These are phyloP conservation scores for Volvariella volvacea DNA, from an alignment of 1,284 basidiomycete genomes.

Conservation along the genomic window DNA sequence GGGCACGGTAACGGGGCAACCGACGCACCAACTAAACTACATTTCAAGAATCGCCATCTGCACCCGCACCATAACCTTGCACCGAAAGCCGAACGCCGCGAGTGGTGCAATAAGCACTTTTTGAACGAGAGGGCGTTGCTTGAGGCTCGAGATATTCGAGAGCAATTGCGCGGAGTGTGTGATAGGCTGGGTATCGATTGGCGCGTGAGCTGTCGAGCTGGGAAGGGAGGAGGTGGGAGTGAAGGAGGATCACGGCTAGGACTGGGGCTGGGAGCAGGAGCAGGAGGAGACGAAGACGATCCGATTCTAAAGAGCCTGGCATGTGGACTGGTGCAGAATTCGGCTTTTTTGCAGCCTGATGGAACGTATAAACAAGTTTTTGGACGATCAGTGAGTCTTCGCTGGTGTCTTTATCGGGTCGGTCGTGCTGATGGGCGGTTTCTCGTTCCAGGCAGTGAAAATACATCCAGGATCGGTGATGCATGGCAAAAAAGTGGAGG, in stretches of 20 bases:
- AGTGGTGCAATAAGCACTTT: conserved; percentile 82
- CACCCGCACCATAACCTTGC: conserved; percentile 10
- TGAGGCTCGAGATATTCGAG: conserved; percentile 80
- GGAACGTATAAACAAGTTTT: conserved; percentile 80
- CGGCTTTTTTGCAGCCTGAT: conserved; percentile 78
- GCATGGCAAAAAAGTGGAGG: conserved; percentile 72
- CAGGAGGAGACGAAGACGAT: conserved; percentile 52
- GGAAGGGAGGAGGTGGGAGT: background rate
- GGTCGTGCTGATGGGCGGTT: conserved; percentile 2
- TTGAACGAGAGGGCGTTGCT: conserved; percentile 82
- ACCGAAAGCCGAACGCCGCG: conserved; percentile 41
- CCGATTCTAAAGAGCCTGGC: conserved; percentile 63
- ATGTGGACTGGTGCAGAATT: conserved; percentile 74
- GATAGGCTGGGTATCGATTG: conserved; percentile 56
- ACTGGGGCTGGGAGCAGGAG: background rate
- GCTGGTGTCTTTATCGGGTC: conserved; percentile 10
- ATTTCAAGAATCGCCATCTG: no score
- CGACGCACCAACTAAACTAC: no score
- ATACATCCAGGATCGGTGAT: conserved; percentile 84
- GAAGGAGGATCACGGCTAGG: background rate
- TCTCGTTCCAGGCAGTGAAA: conserved; percentile 58
- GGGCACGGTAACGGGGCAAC: no score
- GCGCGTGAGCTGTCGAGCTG: conserved; percentile 34
- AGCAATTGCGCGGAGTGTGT: conserved; percentile 73
- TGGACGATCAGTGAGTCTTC: conserved; percentile 58